phyloP scores from a whole-genome alignment of 2,329 filamentous ascomycete species.

The Kalaharituber pfeilii region DNA sequence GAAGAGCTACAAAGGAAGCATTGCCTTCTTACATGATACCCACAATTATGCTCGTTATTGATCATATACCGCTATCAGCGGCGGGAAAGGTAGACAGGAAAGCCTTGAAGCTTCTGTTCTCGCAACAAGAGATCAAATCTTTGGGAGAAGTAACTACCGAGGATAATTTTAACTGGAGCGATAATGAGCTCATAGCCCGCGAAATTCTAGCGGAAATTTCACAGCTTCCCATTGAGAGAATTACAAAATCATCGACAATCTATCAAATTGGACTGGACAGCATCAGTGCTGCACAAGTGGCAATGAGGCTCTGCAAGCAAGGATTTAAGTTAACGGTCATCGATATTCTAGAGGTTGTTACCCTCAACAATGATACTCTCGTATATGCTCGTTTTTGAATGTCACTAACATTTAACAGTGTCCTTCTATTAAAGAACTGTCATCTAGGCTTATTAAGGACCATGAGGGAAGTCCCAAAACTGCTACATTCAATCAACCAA shows the following conservation, averaged over 20 bases:
- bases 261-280: conserved; percentile 84
- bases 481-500: not conserved
- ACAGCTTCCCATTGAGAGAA: conserved; percentile 32
- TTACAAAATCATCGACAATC: conserved; percentile 50
- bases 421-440: conserved; percentile 27
- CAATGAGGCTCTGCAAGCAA: conserved; percentile 44
- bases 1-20: conserved; percentile 35
- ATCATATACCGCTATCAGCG: conserved; percentile 48
- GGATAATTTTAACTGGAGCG: conserved; percentile 31
- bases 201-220: conserved; percentile 43
- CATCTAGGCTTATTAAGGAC: conserved; percentile 8
- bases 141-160: conserved; percentile 4
- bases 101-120: conserved; percentile 24
- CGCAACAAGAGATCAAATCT: conserved; percentile 14
- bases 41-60: conserved; percentile 52
- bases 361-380: not conserved
- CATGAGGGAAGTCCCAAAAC: conserved; percentile 7
- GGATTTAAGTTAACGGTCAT: conserved; percentile 45
- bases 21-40: conserved; percentile 69
- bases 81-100: conserved; percentile 30
- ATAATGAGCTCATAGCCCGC: conserved; percentile 37
- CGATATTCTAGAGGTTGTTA: conserved; percentile 49
- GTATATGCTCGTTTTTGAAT: no score
- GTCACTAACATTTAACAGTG: conserved; percentile 22
- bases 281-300: conserved; percentile 67